Evolutionary conservation across 2,329 filamentous ascomycete species (phyloP), one percentile per base, ranked within the genome.

Genomic region (Hypoxylon sp.): DNA sequence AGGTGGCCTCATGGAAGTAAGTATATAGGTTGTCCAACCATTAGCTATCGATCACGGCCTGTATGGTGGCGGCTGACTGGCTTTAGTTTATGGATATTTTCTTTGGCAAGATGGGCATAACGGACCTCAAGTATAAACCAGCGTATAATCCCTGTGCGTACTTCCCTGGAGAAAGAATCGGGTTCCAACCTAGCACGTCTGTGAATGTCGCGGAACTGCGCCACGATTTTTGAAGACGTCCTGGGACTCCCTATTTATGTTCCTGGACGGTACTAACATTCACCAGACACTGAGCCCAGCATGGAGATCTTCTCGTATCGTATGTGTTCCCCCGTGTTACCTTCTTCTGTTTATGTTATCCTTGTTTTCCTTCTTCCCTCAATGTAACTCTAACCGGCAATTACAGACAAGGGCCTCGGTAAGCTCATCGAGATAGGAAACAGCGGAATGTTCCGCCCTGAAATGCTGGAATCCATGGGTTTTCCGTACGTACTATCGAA

Each of bases 371-470:
- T 41, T 14, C 27, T 37, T 5, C 9, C 5, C 6, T 34, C 3
- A 21, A 11, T 25, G 19, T 11, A 2, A 46, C 56, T 30, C 64
- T 63, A 58, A 69, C 27, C 5, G 5, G 8, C 19, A 27, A 21
- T 23, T 6, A 23, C 11, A 69, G 66, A 69, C 37, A 65, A 69
- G 75, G 95, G 94, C 2, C 83, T 97, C 52, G 88, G 88, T 74
- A 97, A 97, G 84, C 91, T 96, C 82, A 93, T 98, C 25, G 96
- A 98, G 83, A 98, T 98, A 77, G 96, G 96, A 65, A 98, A 99
- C 83, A 95, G 91, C 74, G 96, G 96, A 69, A 98, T 99, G 94
- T 99, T 99, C 89, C 87, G 96, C 71, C 94, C 96, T 1, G 96
- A 99, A 81, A 97, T 98, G 95, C 81, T 97, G 75, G 91, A 97